phyloP scores from a whole-genome alignment of 345 rosid genomes.

The Camelina laxa region DNA sequence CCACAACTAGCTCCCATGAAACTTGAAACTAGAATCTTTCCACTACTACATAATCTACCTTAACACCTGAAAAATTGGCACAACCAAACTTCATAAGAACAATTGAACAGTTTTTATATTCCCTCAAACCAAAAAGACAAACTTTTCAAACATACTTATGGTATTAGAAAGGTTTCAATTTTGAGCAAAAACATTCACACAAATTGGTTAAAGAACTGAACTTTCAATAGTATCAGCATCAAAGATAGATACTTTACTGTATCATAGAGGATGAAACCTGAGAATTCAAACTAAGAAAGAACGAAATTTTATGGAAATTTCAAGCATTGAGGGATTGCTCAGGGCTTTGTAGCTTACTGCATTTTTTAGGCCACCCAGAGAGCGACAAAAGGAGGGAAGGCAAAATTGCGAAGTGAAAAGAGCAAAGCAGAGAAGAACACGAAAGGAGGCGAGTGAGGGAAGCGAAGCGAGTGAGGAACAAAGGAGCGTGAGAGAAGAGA shows the following conservation, averaged over 20 bases:
- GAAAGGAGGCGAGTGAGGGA: conserved; percentile 42
- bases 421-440: conserved; percentile 29
- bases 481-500: conserved; percentile 48
- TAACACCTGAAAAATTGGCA: conserved; percentile 34
- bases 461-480: conserved; percentile 44
- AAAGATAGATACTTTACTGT: background rate
- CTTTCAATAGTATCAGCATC: conserved; percentile 11
- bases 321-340: background rate
- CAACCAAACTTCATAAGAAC: conserved; percentile 30
- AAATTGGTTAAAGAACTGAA: background rate
- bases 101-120: too few species aligned
- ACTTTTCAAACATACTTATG: conserved; percentile 3
- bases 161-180: background rate
- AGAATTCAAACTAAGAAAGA: conserved; percentile 5
- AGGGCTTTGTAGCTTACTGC: background rate
- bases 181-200: background rate
- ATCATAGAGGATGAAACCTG: background rate
- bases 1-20: conserved; percentile 34
- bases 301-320: conserved; percentile 1
- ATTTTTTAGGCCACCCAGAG: conserved; percentile 38
- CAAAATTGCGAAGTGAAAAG: conserved; percentile 19
- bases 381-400: conserved; percentile 10
- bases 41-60: conserved; percentile 20
- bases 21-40: conserved; percentile 1
- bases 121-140: background rate